phyloP scores from a whole-genome alignment of 2,329 filamentous ascomycete genomes.

The Rugonectria rugulosa region DNA sequence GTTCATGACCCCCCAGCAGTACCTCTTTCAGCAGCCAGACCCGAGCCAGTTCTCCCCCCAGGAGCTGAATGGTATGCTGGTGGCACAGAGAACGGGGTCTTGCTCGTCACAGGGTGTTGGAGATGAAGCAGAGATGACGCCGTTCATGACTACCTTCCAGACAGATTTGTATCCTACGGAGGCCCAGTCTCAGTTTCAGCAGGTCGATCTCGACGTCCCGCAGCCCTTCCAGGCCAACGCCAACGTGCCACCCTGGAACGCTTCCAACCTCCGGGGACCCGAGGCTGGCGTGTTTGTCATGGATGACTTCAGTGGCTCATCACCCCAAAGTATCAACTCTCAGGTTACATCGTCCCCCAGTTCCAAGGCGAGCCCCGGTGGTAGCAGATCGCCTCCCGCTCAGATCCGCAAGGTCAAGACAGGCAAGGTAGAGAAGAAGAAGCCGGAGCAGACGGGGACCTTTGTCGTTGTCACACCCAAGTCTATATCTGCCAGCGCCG shows the following conservation, averaged over 20 bases:
- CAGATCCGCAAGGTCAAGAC: slow-evolving; percentile 53
- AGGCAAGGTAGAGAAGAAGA: slow-evolving; percentile 57
- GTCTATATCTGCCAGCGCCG: slow-evolving; percentile 59
- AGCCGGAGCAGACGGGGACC: slow-evolving; percentile 50
- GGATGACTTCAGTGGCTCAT: slow-evolving; percentile 50
- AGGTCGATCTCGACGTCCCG: slow-evolving; percentile 47
- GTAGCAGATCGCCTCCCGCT: slow-evolving; percentile 41
- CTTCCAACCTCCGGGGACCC: slow-evolving; percentile 42
- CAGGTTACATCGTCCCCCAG: slow-evolving; percentile 42
- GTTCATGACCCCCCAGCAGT: slow-evolving; percentile 49
- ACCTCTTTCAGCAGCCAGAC: slow-evolving; percentile 47
- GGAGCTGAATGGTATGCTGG: slow-evolving; percentile 36
- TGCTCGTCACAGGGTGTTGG: slow-evolving; percentile 30
- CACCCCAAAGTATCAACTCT: slow-evolving; percentile 41
- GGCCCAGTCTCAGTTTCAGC: slow-evolving; percentile 40
- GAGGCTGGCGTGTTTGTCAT: slow-evolving; percentile 47
- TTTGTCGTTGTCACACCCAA: slow-evolving; percentile 65
- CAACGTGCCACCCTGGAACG: slow-evolving; percentile 54
- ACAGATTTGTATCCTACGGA: slow-evolving; percentile 38
- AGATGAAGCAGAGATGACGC: slow-evolving; percentile 37
- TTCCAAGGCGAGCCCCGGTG: slow-evolving; percentile 31
- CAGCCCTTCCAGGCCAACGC: slow-evolving; percentile 46
- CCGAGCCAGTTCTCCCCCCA: slow-evolving; percentile 33
- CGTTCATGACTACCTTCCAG: slow-evolving; percentile 44
- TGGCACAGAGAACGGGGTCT: slow-evolving; percentile 14